Conservation (phyloP, 176 grass and related monocot genomes). For the Areca catechu region DNA sequence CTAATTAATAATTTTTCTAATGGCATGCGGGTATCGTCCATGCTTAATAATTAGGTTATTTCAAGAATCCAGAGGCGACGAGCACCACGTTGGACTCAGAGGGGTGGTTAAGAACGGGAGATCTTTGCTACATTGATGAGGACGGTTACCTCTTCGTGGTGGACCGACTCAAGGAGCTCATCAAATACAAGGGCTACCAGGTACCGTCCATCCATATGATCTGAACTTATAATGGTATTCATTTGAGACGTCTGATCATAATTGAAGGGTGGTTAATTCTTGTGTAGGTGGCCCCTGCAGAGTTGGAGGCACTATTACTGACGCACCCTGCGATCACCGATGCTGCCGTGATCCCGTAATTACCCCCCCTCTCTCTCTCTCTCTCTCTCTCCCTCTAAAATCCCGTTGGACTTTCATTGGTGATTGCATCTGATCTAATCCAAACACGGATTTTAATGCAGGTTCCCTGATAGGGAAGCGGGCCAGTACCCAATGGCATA, state of each 20-base stretch:
- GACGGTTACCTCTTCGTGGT: slow-evolving; percentile 94
- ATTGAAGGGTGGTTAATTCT: background rate
- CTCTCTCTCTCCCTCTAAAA: background rate
- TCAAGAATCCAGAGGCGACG: no score
- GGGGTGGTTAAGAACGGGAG: slow-evolving; percentile 79
- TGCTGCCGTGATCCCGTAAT: slow-evolving; percentile 76
- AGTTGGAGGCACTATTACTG: slow-evolving; percentile 72
- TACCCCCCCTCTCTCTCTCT: background rate
- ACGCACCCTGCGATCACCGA: slow-evolving; percentile 44
- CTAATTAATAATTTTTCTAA: no score
- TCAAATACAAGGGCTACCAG: slow-evolving; percentile 61
- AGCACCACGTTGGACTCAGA: slow-evolving; percentile 34
- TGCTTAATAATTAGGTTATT: no score
- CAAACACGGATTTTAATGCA: no score
- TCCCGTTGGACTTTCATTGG: no score
- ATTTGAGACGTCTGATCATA: no score
- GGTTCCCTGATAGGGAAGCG: no score
- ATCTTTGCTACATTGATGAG: slow-evolving; percentile 93
- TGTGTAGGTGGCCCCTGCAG: slow-evolving; percentile 75
- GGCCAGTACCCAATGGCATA: no score
- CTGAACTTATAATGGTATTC: background rate
- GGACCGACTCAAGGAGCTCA: slow-evolving; percentile 84
- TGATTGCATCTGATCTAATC: no score
- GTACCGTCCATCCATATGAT: background rate
- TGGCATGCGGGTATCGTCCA: no score